Evolutionary conservation across 2,329 filamentous ascomycete genomes (phyloP).

Genomic region (Alternaria arbusti): DNA sequence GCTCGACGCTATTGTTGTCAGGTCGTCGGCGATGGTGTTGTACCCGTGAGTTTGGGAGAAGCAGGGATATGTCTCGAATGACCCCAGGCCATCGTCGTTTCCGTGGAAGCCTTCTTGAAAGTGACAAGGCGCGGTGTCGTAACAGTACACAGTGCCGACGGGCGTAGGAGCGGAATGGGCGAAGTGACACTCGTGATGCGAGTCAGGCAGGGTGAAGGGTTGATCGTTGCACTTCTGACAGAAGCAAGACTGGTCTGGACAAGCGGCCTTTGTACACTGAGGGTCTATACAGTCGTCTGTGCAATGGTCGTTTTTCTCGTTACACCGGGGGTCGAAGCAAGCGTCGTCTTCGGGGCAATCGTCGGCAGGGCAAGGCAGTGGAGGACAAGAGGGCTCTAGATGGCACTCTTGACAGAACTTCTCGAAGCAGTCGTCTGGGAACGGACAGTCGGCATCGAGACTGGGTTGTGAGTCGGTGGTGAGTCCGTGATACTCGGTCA

Average conservation of each 20-base stretch:
- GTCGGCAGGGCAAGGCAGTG: slow-evolving; percentile 34
- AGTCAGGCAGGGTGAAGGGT: slow-evolving; percentile 42
- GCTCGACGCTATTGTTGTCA: slow-evolving; percentile 33
- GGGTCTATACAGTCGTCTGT: slow-evolving; percentile 42
- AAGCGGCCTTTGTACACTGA: slow-evolving; percentile 43
- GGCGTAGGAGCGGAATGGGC: slow-evolving; percentile 40
- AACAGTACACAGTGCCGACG: slow-evolving; percentile 44
- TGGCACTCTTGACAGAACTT: slow-evolving; percentile 46
- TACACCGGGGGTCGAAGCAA: slow-evolving; percentile 48
- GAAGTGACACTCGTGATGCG: slow-evolving; percentile 39
- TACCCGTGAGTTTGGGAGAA: slow-evolving; percentile 35
- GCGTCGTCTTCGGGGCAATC: slow-evolving; percentile 37
- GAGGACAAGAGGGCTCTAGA: slow-evolving; percentile 35
- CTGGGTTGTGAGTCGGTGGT: slow-evolving; percentile 16
- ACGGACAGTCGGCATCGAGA: slow-evolving; percentile 37
- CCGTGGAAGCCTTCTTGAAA: slow-evolving; percentile 38
- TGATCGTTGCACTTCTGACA: slow-evolving; percentile 43
- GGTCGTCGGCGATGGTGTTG: slow-evolving; percentile 17
- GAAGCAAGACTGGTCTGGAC: slow-evolving; percentile 41
- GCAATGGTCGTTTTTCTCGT: slow-evolving; percentile 34
- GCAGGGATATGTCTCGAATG: slow-evolving; percentile 41
- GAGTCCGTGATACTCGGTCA: slow-evolving; percentile 39
- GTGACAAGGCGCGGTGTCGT: slow-evolving; percentile 42
- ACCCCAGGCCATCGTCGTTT: slow-evolving; percentile 28
- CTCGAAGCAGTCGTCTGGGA: slow-evolving; percentile 43